phyloP scores from a whole-genome alignment of 164 flowering plant species.

The Vitis labrusca region DNA sequence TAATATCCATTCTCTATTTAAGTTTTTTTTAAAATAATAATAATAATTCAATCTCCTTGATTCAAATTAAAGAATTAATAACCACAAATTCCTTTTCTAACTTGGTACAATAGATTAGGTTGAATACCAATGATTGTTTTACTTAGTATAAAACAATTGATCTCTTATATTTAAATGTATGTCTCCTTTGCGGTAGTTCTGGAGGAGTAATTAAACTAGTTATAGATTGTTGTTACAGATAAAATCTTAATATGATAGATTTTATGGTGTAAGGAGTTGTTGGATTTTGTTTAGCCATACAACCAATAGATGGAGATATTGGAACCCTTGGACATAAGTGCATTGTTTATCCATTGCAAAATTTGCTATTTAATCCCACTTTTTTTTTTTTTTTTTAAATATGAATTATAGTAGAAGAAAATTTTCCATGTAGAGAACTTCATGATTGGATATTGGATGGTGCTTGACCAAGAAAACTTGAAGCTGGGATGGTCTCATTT shows the following conservation, averaged over 20 bases:
- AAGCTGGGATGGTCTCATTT: conserved; percentile 85
- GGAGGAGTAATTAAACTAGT: not conserved
- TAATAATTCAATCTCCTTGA: too few relatives aligned
- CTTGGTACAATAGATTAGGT: too few relatives aligned
- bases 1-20: too few relatives aligned
- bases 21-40: too few relatives aligned
- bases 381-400: not conserved
- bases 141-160: too few relatives aligned
- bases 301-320: conserved; percentile 47
- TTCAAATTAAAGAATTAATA: too few relatives aligned
- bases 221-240: not conserved
- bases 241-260: conserved; percentile 1
- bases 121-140: too few relatives aligned
- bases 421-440: conserved; percentile 68
- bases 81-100: too few relatives aligned
- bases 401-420: too few relatives aligned
- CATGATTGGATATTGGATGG: conserved; percentile 82
- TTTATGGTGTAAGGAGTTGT: conserved; percentile 50
- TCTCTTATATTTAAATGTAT: too few relatives aligned
- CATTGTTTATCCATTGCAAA: not conserved
- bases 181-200: too few relatives aligned
- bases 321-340: conserved; percentile 83
- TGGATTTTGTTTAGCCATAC: conserved; percentile 85
- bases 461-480: conserved; percentile 79
- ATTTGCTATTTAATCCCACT: not conserved